Conservation (phyloP, 352 stramenopile species). For the Sclerospora graminicola region DNA sequence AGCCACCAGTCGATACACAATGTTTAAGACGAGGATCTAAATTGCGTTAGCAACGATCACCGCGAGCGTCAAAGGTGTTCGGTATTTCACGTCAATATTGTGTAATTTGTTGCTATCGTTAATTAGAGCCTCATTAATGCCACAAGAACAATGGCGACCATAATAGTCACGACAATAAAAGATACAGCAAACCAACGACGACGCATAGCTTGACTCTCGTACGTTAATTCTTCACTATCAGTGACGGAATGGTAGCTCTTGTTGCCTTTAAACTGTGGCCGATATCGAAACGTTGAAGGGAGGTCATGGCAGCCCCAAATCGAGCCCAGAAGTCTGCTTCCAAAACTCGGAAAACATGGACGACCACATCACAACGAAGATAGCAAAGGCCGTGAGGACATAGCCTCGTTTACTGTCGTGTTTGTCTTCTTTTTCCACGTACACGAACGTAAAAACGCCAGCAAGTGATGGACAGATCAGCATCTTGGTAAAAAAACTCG, state of each 20-base stretch:
- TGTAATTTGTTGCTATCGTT: conserved; percentile 21
- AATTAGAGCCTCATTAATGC: conserved; percentile 62
- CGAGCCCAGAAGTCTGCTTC: too few relatives aligned
- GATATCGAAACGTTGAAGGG: conserved; percentile 44
- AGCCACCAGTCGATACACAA: conserved; percentile 87
- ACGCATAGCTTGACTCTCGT: too few relatives aligned
- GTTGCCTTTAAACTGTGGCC: too few relatives aligned
- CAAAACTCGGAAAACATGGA: too few relatives aligned
- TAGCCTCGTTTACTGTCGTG: too few relatives aligned
- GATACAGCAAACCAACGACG: too few relatives aligned
- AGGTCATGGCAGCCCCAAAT: conserved; percentile 75
- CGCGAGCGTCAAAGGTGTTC: conserved; percentile 27
- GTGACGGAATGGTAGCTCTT: conserved; percentile 55
- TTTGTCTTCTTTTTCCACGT: too few relatives aligned
- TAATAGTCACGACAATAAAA: conserved; percentile 42
- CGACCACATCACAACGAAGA: conserved; percentile 85
- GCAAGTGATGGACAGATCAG: conserved; percentile 69
- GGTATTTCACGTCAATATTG: conserved; percentile 33
- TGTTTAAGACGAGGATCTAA: too few relatives aligned
- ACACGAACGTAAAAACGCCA: conserved; percentile 68
- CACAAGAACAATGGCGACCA: conserved; percentile 70
- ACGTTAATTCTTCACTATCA: too few relatives aligned
- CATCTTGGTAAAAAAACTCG: conserved; percentile 89
- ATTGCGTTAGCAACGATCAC: conserved; percentile 59
- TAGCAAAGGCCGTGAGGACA: conserved; percentile 66